Percentiles rank a stretch among this genome's conserved stretches.
Evolutionary conservation across 1,284 basidiomycete genomes (phyloP).

Genomic region (Trametes polyzona): DNA sequence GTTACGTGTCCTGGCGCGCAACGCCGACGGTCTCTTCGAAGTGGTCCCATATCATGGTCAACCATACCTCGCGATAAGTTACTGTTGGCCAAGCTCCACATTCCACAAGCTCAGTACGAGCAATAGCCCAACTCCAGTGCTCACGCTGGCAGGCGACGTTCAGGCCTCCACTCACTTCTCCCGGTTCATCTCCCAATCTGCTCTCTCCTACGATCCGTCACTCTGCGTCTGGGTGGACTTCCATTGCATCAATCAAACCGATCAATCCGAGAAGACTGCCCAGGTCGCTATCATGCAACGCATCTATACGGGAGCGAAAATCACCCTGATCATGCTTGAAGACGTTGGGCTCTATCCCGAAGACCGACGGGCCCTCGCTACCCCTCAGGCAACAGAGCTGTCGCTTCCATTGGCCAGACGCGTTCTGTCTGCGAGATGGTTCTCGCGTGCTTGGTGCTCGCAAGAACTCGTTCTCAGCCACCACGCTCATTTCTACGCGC

Average conservation of each 20-base stretch:
- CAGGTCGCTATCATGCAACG: conserved; percentile 23
- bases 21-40: neutral
- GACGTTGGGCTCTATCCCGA: conserved; percentile 9
- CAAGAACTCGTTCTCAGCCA: conserved; percentile 22
- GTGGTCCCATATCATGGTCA: conserved; percentile 13
- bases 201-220: conserved; percentile 1
- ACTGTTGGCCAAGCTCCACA: conserved; percentile 12
- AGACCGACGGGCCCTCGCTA: neutral
- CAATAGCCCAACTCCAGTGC: neutral
- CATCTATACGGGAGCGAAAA: conserved; percentile 13
- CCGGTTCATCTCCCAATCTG: conserved; percentile 10
- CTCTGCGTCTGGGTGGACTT: conserved; percentile 19
- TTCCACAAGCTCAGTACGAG: conserved; percentile 2
- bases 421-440: conserved; percentile 18
- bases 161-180: conserved; percentile 16
- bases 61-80: conserved; percentile 20
- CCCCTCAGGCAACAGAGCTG: neutral
- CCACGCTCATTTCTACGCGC: conserved; percentile 13
- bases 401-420: neutral
- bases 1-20: conserved; percentile 9
- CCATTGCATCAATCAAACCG: conserved; percentile 19
- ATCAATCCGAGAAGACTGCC: conserved; percentile 9
- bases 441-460: conserved; percentile 25
- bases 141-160: neutral
- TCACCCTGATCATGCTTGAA: conserved; percentile 18